Conservation (phyloP, 352 stramenopile species). For the Phytophthora nicotianae region DNA sequence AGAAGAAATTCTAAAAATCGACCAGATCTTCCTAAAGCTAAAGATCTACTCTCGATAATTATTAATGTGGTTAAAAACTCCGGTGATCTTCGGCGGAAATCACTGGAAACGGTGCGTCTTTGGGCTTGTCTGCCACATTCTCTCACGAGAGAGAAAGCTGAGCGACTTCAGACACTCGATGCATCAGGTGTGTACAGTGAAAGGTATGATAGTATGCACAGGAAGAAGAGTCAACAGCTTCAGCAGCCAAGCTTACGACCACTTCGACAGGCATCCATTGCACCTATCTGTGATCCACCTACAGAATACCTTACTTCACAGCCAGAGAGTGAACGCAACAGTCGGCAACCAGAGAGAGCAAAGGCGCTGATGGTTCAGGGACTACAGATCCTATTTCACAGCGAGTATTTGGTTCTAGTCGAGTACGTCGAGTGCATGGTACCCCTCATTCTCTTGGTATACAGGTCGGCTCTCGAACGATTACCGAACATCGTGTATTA, state of each 20-base stretch:
- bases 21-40: background rate
- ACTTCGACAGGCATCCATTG: background rate
- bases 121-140: background rate
- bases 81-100: background rate
- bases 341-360: background rate
- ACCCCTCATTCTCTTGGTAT: background rate
- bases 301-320: background rate
- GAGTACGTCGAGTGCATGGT: background rate
- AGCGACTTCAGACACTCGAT: background rate
- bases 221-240: background rate
- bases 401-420: background rate
- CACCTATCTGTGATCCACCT: background rate
- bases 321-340: background rate
- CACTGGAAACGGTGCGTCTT: background rate
- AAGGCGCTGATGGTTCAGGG: background rate
- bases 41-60: background rate
- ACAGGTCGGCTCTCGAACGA: background rate
- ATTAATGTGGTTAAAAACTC: background rate
- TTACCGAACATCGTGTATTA: background rate
- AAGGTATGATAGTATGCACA: background rate
- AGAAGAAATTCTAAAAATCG: background rate
- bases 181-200: background rate
- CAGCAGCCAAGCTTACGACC: background rate
- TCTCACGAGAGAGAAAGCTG: background rate
- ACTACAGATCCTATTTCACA: background rate